Conservation (phyloP, 805 yeast species). For the Wickerhamiella alocasiicola region DNA sequence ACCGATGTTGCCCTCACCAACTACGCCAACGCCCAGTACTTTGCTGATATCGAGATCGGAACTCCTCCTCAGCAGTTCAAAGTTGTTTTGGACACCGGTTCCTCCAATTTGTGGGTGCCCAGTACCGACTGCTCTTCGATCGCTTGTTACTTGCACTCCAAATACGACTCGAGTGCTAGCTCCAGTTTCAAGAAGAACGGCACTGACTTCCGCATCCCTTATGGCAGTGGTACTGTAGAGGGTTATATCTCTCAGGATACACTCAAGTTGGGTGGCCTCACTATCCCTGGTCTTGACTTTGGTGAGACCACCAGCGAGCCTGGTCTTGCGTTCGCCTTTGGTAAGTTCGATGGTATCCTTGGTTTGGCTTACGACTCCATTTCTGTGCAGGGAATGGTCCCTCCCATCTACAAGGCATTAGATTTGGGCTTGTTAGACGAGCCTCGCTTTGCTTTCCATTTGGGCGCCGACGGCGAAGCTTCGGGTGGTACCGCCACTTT, state of each 20-base stretch:
- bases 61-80: slow-evolving; percentile 90
- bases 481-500: slow-evolving; percentile 88
- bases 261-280: slow-evolving; percentile 68
- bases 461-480: slow-evolving; percentile 60
- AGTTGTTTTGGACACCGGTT: slow-evolving; percentile 92
- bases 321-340: slow-evolving; percentile 95
- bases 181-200: slow-evolving; percentile 80
- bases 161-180: slow-evolving; percentile 77
- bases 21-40: slow-evolving; percentile 93
- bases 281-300: slow-evolving; percentile 79
- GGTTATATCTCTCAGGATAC: slow-evolving; percentile 87
- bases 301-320: slow-evolving; percentile 98
- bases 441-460: slow-evolving; percentile 77
- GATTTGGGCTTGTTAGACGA: slow-evolving; percentile 68
- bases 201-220: slow-evolving; percentile 67
- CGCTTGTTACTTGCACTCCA: slow-evolving; percentile 89
- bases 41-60: slow-evolving; percentile 79
- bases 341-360: slow-evolving; percentile 94
- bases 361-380: slow-evolving; percentile 92
- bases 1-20: slow-evolving; percentile 72
- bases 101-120: slow-evolving; percentile 96
- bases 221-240: slow-evolving; percentile 86
- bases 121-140: slow-evolving; percentile 76
- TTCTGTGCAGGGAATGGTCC: slow-evolving; percentile 77
- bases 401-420: slow-evolving; percentile 88